Conservation (phyloP, 1,139 yeast species). For the Maudiozyma humilis region DNA sequence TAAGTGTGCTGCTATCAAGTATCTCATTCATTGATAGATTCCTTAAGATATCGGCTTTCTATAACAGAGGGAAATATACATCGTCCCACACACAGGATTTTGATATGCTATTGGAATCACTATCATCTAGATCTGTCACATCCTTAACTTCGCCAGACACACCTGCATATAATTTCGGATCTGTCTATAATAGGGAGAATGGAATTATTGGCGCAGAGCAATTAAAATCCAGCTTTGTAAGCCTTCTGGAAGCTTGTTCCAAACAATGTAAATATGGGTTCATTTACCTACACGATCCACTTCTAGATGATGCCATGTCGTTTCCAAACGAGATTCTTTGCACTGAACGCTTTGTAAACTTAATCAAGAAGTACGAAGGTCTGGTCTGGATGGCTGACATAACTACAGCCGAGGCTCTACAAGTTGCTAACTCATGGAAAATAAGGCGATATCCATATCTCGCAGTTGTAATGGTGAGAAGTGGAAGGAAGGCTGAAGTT, state of each 20-base stretch:
- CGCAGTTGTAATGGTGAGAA: conserved; percentile 57
- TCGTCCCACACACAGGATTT: conserved; percentile 15
- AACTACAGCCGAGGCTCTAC: conserved; percentile 66
- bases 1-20: conserved; percentile 12
- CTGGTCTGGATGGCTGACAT: conserved; percentile 87
- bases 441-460: conserved; percentile 75
- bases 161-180: conserved; percentile 10
- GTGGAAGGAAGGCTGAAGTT: conserved; percentile 48
- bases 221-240: conserved; percentile 24
- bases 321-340: conserved; percentile 53
- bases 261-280: conserved; percentile 44
- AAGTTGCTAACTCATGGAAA: conserved; percentile 67
- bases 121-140: conserved; percentile 13
- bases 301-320: conserved; percentile 52
- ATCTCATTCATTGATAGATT: conserved; percentile 20
- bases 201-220: conserved; percentile 16
- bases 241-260: conserved; percentile 20
- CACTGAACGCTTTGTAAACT: conserved; percentile 43
- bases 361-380: conserved; percentile 43
- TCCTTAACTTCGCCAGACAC: not conserved
- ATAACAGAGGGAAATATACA: conserved; percentile 14
- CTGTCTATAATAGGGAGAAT: conserved; percentile 21
- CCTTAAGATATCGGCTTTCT: conserved; percentile 18
- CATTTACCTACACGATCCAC: conserved; percentile 65
- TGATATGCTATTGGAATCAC: conserved; percentile 15